Conservation (phyloP, 1,284 basidiomycete species). For the Gomphus bonarii region DNA sequence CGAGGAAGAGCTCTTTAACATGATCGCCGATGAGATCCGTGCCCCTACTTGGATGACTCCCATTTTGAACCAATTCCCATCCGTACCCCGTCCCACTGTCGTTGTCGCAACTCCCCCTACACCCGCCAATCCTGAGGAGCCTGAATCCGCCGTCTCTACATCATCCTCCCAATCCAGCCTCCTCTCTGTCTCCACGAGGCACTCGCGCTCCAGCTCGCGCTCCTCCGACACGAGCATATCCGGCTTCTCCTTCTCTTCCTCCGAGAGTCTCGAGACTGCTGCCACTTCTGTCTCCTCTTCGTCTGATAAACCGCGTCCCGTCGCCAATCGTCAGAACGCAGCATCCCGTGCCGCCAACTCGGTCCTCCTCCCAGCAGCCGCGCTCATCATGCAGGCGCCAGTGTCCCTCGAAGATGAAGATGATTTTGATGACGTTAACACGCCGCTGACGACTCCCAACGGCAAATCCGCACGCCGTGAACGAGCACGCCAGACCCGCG, state of each 20-base stretch:
- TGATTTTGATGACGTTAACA: constrained; percentile 18
- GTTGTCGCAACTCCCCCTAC: constrained; percentile 19
- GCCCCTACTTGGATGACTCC: constrained; percentile 60
- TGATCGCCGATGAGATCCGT: constrained; percentile 60
- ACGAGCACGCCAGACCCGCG: constrained; percentile 50
- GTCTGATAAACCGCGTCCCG: constrained; percentile 29
- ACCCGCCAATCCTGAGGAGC: constrained; percentile 21
- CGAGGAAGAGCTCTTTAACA: constrained; percentile 57
- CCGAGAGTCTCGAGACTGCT: constrained; percentile 25
- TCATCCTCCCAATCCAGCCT: constrained; percentile 21
- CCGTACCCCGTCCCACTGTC: constrained; percentile 24
- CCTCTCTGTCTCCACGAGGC: constrained; percentile 44
- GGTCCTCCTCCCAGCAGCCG: constrained; percentile 8
- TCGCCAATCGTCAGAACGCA: constrained; percentile 20
- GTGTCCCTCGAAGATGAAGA: constrained; percentile 17
- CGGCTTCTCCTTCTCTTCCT: constrained; percentile 45
- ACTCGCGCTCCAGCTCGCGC: constrained; percentile 66
- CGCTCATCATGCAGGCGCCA: constrained; percentile 10
- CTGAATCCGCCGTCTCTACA: constrained; percentile 10
- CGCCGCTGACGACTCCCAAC: not conserved
- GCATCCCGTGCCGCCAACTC: not conserved
- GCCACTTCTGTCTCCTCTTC: constrained; percentile 26
- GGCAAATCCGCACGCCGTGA: constrained; percentile 37
- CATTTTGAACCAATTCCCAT: constrained; percentile 45
- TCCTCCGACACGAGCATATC: constrained; percentile 57